phyloP scores from a whole-genome alignment of 2,329 filamentous ascomycete species.

The Botryotinia convoluta region DNA sequence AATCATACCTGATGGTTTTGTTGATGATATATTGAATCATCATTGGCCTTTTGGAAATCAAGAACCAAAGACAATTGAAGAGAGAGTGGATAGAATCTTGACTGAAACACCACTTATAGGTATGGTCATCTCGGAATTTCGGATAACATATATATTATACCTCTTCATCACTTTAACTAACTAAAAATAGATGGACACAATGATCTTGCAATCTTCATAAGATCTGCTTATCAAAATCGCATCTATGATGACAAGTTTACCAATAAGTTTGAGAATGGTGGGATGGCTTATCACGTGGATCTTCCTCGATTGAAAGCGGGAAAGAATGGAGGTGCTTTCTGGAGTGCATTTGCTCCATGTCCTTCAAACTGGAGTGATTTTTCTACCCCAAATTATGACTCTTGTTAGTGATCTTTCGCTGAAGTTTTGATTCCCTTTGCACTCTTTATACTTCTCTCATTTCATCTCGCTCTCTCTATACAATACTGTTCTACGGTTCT shows the following conservation, averaged over 20 bases:
- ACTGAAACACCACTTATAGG: slow-evolving; percentile 48
- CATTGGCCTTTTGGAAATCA: slow-evolving; percentile 19
- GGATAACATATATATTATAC: not conserved
- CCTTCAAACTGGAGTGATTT: slow-evolving; percentile 71
- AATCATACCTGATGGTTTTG: slow-evolving; percentile 20
- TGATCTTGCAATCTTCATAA: slow-evolving; percentile 76
- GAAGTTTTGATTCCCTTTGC: not conserved
- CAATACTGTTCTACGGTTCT: not conserved
- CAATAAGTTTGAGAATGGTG: slow-evolving; percentile 69
- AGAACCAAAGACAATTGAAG: slow-evolving; percentile 32
- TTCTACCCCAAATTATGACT: slow-evolving; percentile 67
- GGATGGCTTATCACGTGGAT: slow-evolving; percentile 71
- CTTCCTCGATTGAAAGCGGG: slow-evolving; percentile 71
- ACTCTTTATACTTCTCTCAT: not conserved
- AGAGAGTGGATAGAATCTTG: slow-evolving; percentile 45
- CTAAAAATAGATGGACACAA: slow-evolving; percentile 73
- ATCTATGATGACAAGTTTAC: slow-evolving; percentile 75
- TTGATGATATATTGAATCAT: slow-evolving; percentile 6
- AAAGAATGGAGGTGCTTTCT: slow-evolving; percentile 81
- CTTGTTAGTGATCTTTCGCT: slow-evolving; percentile 48
- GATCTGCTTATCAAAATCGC: slow-evolving; percentile 66
- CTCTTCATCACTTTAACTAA: not conserved
- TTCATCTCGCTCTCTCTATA: not conserved
- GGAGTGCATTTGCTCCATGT: slow-evolving; percentile 82
- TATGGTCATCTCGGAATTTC: slow-evolving; percentile 27